Evolutionary conservation across 768 basidiomycete genomes (phyloP), one percentile per base, ranked within the genome.

Genomic region (Albatrellus ellisii): DNA sequence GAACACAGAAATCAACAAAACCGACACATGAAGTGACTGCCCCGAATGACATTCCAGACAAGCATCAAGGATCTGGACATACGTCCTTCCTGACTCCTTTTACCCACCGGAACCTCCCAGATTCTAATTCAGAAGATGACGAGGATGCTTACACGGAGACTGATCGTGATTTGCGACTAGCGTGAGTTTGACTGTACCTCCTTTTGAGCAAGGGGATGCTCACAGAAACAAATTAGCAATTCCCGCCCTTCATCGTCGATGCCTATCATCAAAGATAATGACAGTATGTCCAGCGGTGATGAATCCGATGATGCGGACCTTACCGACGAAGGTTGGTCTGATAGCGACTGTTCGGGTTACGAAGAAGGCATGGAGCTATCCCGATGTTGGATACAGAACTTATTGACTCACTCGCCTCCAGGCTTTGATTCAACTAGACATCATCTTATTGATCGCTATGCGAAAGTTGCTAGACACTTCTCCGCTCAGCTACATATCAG

Each of bases 281-380:
- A 61, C 14, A 67, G 64, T 41, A 66, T 77, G 52, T 74, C 72
- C 7, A 79, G 75, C 38, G 76, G 73, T 3, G 85, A 87, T 48
- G 86, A 89, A 57, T 88, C 86, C 2, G 87, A 88, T 49, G 63
- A 83, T 48, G 76, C 73, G 18, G 80, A 79, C 52, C 54, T 82
- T 37, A 80, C 75, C 2, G 79, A 79, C 36, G 62, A 57, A 6
- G 49, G 44, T 36, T 59, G 62, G 8, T 60, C 52, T 15, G 59
- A 58, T 14, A 67, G 61, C 38, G 61, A 64, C 18, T 55, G 53
- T 34, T 67, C 71, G 10, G 70, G 71, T 34, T 55, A 60, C 63
- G 39, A 69, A 66, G 67, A 75, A 40, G 66, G 73, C 74, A 44
- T 34, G 17, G 10, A 33, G 26, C 29, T 42, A 12, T 36, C 42